Conservation (phyloP, 352 stramenopile genomes). For the Phytophthora ohioensis region DNA sequence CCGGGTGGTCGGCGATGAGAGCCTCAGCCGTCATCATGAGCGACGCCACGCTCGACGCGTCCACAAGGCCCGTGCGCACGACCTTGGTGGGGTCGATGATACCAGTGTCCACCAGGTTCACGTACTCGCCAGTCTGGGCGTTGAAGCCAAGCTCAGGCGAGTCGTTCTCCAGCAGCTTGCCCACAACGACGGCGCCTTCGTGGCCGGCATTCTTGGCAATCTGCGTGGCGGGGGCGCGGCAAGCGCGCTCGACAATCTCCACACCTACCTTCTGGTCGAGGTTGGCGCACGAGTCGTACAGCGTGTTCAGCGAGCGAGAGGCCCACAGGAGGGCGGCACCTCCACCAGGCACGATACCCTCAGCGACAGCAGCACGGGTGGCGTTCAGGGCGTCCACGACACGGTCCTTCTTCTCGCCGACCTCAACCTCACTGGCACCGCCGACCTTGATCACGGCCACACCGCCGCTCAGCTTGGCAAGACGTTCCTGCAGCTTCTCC, state of each 20-base stretch:
- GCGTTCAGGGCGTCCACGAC: constrained; percentile 99
- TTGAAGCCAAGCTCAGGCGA: constrained; percentile 97
- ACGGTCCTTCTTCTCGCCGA: constrained; percentile 99
- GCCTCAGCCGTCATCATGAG: constrained; percentile 99
- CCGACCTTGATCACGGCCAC: constrained; percentile 99
- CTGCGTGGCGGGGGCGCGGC: constrained; percentile 94
- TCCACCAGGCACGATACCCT: constrained; percentile 99
- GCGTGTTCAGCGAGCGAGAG: constrained; percentile 90
- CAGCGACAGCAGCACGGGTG: constrained; percentile 98
- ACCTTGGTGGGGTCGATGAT: constrained; percentile 99
- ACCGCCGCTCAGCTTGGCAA: constrained; percentile 99
- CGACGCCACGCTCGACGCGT: constrained; percentile 98
- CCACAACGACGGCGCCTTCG: constrained; percentile 98
- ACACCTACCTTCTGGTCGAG: constrained; percentile 99
- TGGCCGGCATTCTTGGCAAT: constrained; percentile 99
- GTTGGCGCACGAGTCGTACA: constrained; percentile 93
- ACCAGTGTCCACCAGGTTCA: constrained; percentile 98
- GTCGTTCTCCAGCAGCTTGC: constrained; percentile 98
- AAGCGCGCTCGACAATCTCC: constrained; percentile 97
- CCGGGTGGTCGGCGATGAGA: constrained; percentile 97
- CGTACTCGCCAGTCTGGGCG: constrained; percentile 97
- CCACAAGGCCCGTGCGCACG: constrained; percentile 97
- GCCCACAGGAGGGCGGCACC: constrained; percentile 98
- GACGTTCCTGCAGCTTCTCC: constrained; percentile 99
- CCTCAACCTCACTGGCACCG: constrained; percentile 98